A percentile compares a stretch with the other conserved stretches of the same genome.
phyloP scores from a whole-genome alignment of 176 grass and related monocot species.

The Avena atlantica region DNA sequence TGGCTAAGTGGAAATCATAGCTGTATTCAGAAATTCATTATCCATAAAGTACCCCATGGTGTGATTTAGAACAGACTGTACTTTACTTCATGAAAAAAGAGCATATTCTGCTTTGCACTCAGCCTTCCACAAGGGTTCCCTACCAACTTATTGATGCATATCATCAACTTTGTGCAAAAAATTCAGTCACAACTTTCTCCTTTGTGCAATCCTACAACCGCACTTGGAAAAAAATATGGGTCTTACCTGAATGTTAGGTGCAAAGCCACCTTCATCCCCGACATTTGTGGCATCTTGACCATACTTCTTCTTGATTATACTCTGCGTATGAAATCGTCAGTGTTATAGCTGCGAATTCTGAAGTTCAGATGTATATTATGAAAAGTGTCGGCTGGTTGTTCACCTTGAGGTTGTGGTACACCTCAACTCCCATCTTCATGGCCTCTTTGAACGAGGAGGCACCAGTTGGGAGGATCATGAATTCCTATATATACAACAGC shows the following conservation, averaged over 20 bases:
- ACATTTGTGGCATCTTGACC: slow-evolving; percentile 98
- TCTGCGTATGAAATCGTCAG: slow-evolving; percentile 43
- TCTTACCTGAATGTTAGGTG: slow-evolving; percentile 92
- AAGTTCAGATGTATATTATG: not conserved
- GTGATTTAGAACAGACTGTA: not conserved
- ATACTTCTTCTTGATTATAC: slow-evolving; percentile 96
- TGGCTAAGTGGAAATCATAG: not conserved
- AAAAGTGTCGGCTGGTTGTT: slow-evolving; percentile 5
- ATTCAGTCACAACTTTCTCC: too few species aligned
- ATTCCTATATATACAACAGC: slow-evolving; percentile 60
- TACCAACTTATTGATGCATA: not conserved
- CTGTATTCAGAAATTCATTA: not conserved
- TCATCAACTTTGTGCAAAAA: not conserved
- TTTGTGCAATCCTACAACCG: not conserved
- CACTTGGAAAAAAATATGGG: not conserved
- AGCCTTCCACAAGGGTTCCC: not conserved
- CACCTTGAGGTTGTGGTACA: slow-evolving; percentile 95
- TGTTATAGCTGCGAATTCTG: not conserved
- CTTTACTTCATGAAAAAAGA: not conserved
- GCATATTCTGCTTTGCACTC: not conserved
- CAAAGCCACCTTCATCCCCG: slow-evolving; percentile 97
- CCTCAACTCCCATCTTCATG: slow-evolving; percentile 98
- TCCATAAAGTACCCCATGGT: not conserved
- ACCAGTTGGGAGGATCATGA: slow-evolving; percentile 96
- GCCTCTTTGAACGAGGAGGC: slow-evolving; percentile 92